Evolutionary conservation across 257 asterid species (phyloP), one percentile per base, ranked within the genome.

Genomic region (Fraxinus quadrangulata): DNA sequence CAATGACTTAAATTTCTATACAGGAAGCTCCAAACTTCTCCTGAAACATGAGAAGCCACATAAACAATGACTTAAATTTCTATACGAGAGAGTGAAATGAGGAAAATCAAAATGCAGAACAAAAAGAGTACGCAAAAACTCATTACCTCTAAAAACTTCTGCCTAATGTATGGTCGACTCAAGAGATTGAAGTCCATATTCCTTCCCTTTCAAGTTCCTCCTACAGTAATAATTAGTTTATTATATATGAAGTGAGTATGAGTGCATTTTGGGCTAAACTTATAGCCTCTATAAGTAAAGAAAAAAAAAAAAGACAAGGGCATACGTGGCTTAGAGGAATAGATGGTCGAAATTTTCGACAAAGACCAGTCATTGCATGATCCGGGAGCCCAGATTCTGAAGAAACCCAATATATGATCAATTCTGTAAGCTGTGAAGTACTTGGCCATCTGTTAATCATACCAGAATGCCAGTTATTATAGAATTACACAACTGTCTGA

Each of bases 321-420:
- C 31, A 6, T 79, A 88, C 98, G 90, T 93, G 97, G 85, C 97
- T 93, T 28, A 95, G 84, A 79, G 99, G 93, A 40, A 95, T 90
- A 19, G 99, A 95, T 51, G 98, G 99, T 63, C 99, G 90, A 56
- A 95, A 95, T 79, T 95, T 95, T 75, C 98, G 98, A 82, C 98
- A 93, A 19, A 93, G 97, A 73, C 98, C 99, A n/a, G 98, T 95
- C 87, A 87, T 70, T 66, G 99, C 90, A 86, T 95, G 97, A 80
- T 90, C 99, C 2, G 97, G 99, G 76, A 95, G n/a, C 99, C 99
- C 99, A 92, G 83, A 94, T 94, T 86, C 99, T 85, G 79, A 94
- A 94, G 87, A 94, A 92, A 61, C 99, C 99, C 81, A 94, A 85
- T 68, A 94, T 91, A 78, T 94, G 99, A 86, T 94, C 99, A 65